These are phyloP conservation scores for Rubia balearica DNA, from an alignment of 305 asterid genomes.

Conservation along the genomic window DNA sequence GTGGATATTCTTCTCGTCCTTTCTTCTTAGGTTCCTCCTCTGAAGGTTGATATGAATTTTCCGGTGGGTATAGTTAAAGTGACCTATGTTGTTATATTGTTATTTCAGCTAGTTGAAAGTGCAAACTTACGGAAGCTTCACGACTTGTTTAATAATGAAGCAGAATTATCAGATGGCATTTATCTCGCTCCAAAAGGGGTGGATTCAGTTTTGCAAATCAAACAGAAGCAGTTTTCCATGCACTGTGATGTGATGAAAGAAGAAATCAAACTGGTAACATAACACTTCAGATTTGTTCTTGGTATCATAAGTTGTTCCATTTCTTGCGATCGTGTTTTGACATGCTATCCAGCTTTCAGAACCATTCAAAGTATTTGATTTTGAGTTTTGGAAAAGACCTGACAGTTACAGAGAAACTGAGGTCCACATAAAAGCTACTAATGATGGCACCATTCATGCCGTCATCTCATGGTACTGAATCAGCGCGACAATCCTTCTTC, in stretches of 20 bases:
- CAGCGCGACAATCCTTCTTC: slow-evolving; percentile 20
- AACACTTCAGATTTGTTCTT: neutral
- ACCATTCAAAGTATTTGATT: slow-evolving; percentile 84
- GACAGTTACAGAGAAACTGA: slow-evolving; percentile 62
- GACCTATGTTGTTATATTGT: neutral
- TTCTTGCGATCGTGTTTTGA: slow-evolving; percentile 18
- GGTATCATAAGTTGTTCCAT: neutral
- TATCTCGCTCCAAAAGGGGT: slow-evolving; percentile 63
- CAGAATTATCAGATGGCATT: slow-evolving; percentile 53
- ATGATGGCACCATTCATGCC: slow-evolving; percentile 82
- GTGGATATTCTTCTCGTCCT: slow-evolving; percentile 4
- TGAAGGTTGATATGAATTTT: slow-evolving; percentile 7
- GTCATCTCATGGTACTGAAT: slow-evolving; percentile 77
- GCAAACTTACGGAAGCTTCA: slow-evolving; percentile 53
- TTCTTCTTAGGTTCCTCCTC: neutral
- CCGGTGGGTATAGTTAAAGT: neutral
- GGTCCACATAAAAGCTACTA: slow-evolving; percentile 52
- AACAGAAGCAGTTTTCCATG: slow-evolving; percentile 65
- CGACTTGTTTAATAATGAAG: slow-evolving; percentile 57
- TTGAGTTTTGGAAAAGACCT: slow-evolving; percentile 93
- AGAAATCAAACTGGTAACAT: slow-evolving; percentile 61
- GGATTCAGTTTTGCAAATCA: slow-evolving; percentile 38
- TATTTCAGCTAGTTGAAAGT: slow-evolving; percentile 77
- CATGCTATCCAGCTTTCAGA: slow-evolving; percentile 63
- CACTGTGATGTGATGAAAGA: slow-evolving; percentile 74